Percentiles rank a stretch among this genome's conserved stretches.
phyloP scores from a whole-genome alignment of 176 grass and related monocot species.

The Ananas comosus region DNA sequence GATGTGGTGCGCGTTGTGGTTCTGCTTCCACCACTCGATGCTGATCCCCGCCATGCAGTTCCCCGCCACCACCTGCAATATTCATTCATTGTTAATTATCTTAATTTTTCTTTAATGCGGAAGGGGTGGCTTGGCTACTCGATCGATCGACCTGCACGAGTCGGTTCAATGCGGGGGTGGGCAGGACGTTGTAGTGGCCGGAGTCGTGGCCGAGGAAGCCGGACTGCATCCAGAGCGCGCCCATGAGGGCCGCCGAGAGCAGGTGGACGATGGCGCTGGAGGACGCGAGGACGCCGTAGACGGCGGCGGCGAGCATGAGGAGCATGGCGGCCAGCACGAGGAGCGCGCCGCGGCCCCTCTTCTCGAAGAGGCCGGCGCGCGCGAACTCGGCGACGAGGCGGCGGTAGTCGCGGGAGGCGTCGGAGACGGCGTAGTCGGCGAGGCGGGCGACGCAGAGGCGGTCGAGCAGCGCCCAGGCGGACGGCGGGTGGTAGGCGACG shows the following conservation, averaged over 20 bases:
- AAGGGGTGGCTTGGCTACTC: no score
- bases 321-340: slow-evolving; percentile 6
- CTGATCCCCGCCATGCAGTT: slow-evolving; percentile 88
- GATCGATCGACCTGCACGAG: slow-evolving; percentile 10
- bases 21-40: slow-evolving; percentile 95
- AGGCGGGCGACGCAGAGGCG: slow-evolving; percentile 15
- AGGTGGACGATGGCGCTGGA: slow-evolving; percentile 1
- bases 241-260: slow-evolving; percentile 17
- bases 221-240: slow-evolving; percentile 33
- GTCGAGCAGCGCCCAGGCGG: slow-evolving; percentile 25
- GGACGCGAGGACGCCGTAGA: slow-evolving; percentile 16
- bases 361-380: slow-evolving; percentile 22
- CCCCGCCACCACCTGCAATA: slow-evolving; percentile 47
- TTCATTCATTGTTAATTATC: no score
- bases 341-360: slow-evolving; percentile 16
- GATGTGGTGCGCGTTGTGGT: slow-evolving; percentile 92
- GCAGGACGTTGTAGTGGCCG: slow-evolving; percentile 56
- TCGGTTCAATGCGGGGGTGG: slow-evolving; percentile 32
- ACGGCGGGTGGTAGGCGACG: slow-evolving; percentile 32
- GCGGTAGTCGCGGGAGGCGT: slow-evolving; percentile 34
- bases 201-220: slow-evolving; percentile 92
- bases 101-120: no score
- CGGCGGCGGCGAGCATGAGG: not conserved
- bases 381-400: slow-evolving; percentile 26
- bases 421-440: slow-evolving; percentile 21